These are phyloP conservation scores for Botrytis galanthina DNA, from an alignment of 2,329 filamentous ascomycete species.

Conservation along the genomic window DNA sequence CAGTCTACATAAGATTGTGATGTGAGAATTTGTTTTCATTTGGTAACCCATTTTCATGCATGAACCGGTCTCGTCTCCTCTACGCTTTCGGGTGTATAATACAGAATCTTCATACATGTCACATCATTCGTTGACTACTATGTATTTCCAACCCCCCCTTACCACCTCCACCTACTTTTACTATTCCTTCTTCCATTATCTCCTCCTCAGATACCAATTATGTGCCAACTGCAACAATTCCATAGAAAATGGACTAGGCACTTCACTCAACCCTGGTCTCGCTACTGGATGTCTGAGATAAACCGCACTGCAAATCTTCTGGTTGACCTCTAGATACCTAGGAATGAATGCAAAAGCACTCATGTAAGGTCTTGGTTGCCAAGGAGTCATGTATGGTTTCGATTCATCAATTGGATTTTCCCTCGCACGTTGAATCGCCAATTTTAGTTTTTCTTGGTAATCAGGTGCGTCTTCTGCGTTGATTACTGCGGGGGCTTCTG, in stretches of 20 bases:
- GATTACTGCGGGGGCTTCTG: slow-evolving; percentile 24
- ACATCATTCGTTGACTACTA: slow-evolving; percentile 17
- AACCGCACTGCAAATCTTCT: slow-evolving; percentile 92
- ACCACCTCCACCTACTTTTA: not conserved
- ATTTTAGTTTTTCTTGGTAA: slow-evolving; percentile 23
- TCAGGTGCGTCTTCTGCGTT: slow-evolving; percentile 20
- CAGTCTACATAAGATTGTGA: not conserved
- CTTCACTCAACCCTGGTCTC: slow-evolving; percentile 73
- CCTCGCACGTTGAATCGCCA: slow-evolving; percentile 42
- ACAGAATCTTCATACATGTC: slow-evolving; percentile 26
- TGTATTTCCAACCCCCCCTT: not conserved
- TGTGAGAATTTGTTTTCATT: not conserved
- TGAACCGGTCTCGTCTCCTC: not conserved
- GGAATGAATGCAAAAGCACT: slow-evolving; percentile 92
- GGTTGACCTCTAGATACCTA: slow-evolving; percentile 94
- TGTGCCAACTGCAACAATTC: slow-evolving; percentile 77
- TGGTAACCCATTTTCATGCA: not conserved
- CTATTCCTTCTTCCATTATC: slow-evolving; percentile 30
- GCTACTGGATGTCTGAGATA: slow-evolving; percentile 94
- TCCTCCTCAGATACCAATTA: slow-evolving; percentile 77
- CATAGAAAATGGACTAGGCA: slow-evolving; percentile 76
- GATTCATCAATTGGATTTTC: slow-evolving; percentile 73
- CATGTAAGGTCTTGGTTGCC: slow-evolving; percentile 85
- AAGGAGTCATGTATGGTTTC: slow-evolving; percentile 90
- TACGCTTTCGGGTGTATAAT: slow-evolving; percentile 1